Evolutionary conservation across 352 stramenopile genomes (phyloP), one percentile per base, ranked within the genome.

Genomic region (Pythium rhizo-oryzae): DNA sequence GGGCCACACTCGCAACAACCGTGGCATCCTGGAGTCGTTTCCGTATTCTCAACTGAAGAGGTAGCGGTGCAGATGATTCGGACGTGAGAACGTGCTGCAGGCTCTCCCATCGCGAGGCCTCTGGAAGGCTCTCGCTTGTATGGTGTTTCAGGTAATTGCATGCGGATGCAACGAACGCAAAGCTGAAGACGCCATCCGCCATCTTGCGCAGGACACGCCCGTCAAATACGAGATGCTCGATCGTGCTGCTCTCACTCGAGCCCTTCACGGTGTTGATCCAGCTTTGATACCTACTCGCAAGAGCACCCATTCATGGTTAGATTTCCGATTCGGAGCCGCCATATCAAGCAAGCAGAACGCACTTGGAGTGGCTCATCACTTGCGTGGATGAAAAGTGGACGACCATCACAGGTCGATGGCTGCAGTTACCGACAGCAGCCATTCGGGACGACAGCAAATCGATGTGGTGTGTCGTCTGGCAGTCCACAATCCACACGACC

Each of bases 401-500:
- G 13, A 91, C 67, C 1, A 92, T 67, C 6, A 63, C 74, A 24
- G 84, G 82, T 3, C 56, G 57, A 47, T 92, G 84, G 53, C 55
- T 23, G 19, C 44, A 54, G 57, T 50, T n/a, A 16, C 15, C 25
- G 46, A n/a, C 7, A 28, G 15, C 55, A 56, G 55, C 35, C 78
- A 88, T 13, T 57, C 41, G 63, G 4, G 8, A 25, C 13, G 57
- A 39, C 19, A 89, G 72, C 2, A 65, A 62, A 4, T 65, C 19
- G n/a, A 91, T 57, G 52, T 84, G 61, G 8, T 70, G 30, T 2
- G 13, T 9, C 12, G 72, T 61, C 24, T 59, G 71, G 43, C 77
- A 87, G 52, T 92, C 84, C 41, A 92, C 71, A 59, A 92, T 69
- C 84, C 84, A 92, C 49, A 82, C 79, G 16, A 82, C 64, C 50